Base-by-base conservation (phyloP, 352 stramenopile genomes). In the Pythium guiyangense region DNA sequence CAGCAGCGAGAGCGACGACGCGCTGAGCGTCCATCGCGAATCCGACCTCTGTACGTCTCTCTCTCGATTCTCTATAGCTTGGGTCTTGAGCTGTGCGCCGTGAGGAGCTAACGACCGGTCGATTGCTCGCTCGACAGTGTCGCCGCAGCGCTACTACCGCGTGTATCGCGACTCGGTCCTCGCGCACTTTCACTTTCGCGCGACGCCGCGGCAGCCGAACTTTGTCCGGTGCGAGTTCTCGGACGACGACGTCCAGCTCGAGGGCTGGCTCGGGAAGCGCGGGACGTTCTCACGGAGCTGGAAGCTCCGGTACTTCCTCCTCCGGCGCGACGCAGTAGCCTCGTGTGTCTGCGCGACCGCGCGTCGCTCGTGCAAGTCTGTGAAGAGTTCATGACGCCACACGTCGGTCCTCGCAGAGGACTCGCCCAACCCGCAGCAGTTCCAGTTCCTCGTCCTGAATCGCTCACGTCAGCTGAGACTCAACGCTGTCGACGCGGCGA, bases 221-320 rank as follows among this genome's bases (percentile, higher is more conserved):
- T 84, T 85, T 31, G 49, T 71, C 26, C 74, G 77, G 4, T 60
- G 87, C 39, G 70, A 81, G n/a, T 93, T 89, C 55, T 71, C 74
- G 8, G 71, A 88, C 39, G 70, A 91, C 1, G 76, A 87, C 31
- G 74, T 93, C n/a, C 54, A 79, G 51, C 75, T 80, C 18, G 81
- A 95, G 63, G 85, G 81, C 0, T 95, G 85, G 85, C 65, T 95
- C 0, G 85, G 83, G 0, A 64, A 86, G 31, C 62, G 80, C 17
- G 81, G 85, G 14, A 67, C 73, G 42, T 65, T 91, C n/a, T 90
- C 85, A 18, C 64, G 80, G 29, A 90, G 74, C 46, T 95, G 85
- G 85, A 92, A 92, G 66, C 71, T 95, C 26, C 79, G 85, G 0
- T 95, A 93, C 55, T 95, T 88, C 40, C 60, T 93, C 40, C 64